Percentiles rank a stretch among this genome's conserved stretches.
These are phyloP conservation scores for Gastrolobium villosum DNA, from an alignment of 306 rosid genomes.

Conservation along the genomic window DNA sequence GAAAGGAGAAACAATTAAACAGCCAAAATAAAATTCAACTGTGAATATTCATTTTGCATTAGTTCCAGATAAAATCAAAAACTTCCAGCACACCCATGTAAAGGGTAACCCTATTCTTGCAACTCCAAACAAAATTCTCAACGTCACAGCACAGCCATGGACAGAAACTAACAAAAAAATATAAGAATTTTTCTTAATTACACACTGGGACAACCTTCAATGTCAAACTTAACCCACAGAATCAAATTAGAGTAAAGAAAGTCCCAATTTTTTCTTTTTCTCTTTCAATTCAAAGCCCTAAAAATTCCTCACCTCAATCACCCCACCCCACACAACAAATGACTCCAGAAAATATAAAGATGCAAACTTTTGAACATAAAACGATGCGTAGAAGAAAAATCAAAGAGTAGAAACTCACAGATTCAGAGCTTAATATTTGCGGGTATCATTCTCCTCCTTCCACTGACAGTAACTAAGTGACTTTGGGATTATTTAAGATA, in stretches of 20 bases:
- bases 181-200: conserved; percentile 38
- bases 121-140: conserved; percentile 23
- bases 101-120: conserved; percentile 15
- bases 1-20: not conserved
- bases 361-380: not conserved
- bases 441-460: not conserved
- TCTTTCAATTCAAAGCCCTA: conserved; percentile 67
- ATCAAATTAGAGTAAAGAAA: conserved; percentile 29
- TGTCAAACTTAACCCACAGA: conserved; percentile 18
- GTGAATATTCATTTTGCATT: conserved; percentile 32
- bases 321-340: conserved; percentile 8
- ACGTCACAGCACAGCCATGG: conserved; percentile 4
- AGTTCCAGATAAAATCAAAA: conserved; percentile 26
- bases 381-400: not conserved
- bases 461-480: conserved; percentile 23
- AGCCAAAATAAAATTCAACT: not conserved
- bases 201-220: conserved; percentile 22
- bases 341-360: conserved; percentile 21
- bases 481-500: conserved; percentile 40
- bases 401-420: conserved; percentile 54
- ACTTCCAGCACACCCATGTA: conserved; percentile 7
- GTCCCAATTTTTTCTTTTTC: not conserved
- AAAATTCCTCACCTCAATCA: conserved; percentile 38
- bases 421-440: conserved; percentile 45
- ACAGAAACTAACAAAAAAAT: conserved; percentile 31